These are phyloP conservation scores for Alternaria longipes DNA, from an alignment of 2,329 filamentous ascomycete species.

Conservation along the genomic window DNA sequence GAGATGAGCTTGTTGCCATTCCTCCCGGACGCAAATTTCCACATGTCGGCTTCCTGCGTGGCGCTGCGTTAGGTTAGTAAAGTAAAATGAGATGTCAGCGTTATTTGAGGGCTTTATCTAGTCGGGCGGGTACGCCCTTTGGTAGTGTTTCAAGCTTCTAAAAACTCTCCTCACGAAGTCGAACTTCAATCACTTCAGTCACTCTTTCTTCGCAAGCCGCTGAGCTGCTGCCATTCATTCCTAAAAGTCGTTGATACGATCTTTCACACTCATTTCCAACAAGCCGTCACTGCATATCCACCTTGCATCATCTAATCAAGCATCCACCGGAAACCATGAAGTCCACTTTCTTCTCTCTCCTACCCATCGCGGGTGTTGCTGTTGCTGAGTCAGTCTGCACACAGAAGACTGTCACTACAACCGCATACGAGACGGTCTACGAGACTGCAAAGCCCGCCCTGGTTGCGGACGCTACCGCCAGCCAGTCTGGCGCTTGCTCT, in stretches of 20 bases:
- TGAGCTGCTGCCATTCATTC: conserved; percentile 42
- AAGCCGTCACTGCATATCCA: conserved; percentile 16
- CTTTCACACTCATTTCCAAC: conserved; percentile 9
- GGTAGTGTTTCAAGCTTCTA: conserved; percentile 16
- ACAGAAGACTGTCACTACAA: conserved; percentile 29
- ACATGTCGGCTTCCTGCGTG: conserved; percentile 14
- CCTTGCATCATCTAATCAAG: conserved; percentile 1
- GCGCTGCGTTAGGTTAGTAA: conserved; percentile 22
- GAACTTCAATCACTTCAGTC: conserved; percentile 13
- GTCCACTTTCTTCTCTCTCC: conserved; percentile 36
- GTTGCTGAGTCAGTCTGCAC: conserved; percentile 36
- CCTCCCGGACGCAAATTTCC: conserved; percentile 31
- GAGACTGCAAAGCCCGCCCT: conserved; percentile 13
- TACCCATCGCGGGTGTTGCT: conserved; percentile 39
- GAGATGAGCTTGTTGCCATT: conserved; percentile 31
- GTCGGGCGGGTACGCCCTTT: conserved; percentile 15
- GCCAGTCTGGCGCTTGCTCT: conserved; percentile 11
- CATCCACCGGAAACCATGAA: conserved; percentile 33
- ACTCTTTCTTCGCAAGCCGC: conserved; percentile 37
- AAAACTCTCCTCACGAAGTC: conserved; percentile 18
- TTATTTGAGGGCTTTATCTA: conserved; percentile 27
- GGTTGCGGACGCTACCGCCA: conserved; percentile 6
- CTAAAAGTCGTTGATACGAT: conserved; percentile 19
- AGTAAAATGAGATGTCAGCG: conserved; percentile 26
- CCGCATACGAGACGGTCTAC: conserved; percentile 18